Evolutionary conservation across 768 basidiomycete species (phyloP), one percentile per base, ranked within the genome.

Genomic region (Pleurotus ostreatus): DNA sequence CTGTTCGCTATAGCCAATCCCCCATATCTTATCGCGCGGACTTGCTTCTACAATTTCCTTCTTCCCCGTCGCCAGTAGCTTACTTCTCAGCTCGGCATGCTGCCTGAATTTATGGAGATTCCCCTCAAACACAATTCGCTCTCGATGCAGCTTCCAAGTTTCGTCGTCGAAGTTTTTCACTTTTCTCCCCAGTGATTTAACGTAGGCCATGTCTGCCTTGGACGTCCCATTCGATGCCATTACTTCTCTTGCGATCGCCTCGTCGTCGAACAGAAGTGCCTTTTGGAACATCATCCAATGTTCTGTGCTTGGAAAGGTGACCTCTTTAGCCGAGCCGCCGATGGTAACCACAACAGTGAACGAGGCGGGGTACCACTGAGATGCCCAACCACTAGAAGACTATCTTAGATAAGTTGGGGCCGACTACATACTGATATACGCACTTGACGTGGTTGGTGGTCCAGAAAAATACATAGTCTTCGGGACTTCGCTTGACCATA

Each of bases 211-310:
- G 34, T 71, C 70, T 1, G 53, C 51, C 37, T 66, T 63, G n/a
- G 63, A 65, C 2, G 67, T 67, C 4, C 68, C 70, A 1, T 57
- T 66, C 16, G 74, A 67, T 2, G 57, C 66, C 20, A 82, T 61
- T 11, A 85, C 74, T 55, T 75, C 65, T 20, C 71, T 65, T 2
- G 80, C 78, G 4, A 79, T 64, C 4, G 62, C 70, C 8, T 54
- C 39, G 61, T 85, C 82, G 11, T 64, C 61, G 68, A 86, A 86
- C 2, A 85, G 60, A 3, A 83, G 62, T 5, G 84, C 83, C 63
- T 86, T 85, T 52, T 79, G 77, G 40, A 78, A 71, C 85, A 85
- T 87, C 84, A 86, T 86, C 77, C 78, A 85, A 60, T 86, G 83
- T 66, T 86, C 85, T 0, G 80, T 75, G 2, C 79, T 78, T 5